A percentile compares a stretch with the other conserved stretches of the same genome.
phyloP scores from a whole-genome alignment of 73 alveolate species.

The Tetrahymena elliotti region DNA sequence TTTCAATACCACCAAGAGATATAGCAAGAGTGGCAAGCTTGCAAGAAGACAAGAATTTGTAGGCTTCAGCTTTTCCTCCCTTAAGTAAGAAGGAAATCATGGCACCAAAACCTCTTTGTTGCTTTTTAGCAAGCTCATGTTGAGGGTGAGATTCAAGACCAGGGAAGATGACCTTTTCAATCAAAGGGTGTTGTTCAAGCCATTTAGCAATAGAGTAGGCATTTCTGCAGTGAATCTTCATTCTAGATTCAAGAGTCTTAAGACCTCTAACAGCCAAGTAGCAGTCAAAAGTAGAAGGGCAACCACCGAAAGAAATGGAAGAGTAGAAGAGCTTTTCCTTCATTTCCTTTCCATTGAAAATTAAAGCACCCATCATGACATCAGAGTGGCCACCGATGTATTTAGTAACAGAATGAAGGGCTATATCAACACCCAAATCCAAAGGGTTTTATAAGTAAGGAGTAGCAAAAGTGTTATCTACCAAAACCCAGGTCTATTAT shows the following conservation, averaged over 20 bases:
- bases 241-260: conserved; percentile 80
- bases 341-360: conserved; percentile 64
- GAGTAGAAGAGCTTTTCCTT: conserved; percentile 65
- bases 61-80: conserved; percentile 77
- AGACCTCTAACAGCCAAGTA: conserved; percentile 86
- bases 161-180: conserved; percentile 88
- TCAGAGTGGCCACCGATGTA: conserved; percentile 96
- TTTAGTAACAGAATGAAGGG: conserved; percentile 83
- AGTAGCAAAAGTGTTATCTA: conserved; percentile 91
- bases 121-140: conserved; percentile 86
- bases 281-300: conserved; percentile 85
- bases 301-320: conserved; percentile 65
- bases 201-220: conserved; percentile 90
- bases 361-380: conserved; percentile 85
- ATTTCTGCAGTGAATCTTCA: conserved; percentile 73
- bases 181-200: conserved; percentile 86
- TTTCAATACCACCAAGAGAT: conserved; percentile 89
- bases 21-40: conserved; percentile 82
- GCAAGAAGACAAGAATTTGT: conserved; percentile 62
- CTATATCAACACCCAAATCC: conserved; percentile 89
- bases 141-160: conserved; percentile 89
- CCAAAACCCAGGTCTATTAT: conserved; percentile 45
- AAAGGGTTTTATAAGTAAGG: conserved; percentile 77
- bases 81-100: conserved; percentile 76
- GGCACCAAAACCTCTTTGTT: conserved; percentile 76